Conservation (phyloP, 2,329 filamentous ascomycete species). For the Triangularia setosa region DNA sequence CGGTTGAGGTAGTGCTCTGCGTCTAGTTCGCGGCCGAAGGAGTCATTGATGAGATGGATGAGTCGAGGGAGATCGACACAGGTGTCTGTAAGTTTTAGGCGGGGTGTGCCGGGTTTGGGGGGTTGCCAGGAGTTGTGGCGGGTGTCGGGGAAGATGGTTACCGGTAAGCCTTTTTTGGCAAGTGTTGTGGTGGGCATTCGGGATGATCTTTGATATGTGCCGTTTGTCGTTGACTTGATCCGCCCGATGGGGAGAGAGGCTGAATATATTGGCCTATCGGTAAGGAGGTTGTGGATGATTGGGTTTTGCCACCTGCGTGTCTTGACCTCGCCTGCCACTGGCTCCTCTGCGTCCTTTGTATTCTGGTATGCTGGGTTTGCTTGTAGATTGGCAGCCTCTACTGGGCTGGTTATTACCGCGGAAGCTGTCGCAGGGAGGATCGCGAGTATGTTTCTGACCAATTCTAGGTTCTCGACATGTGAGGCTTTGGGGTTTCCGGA, state of each 20-base stretch:
- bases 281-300: conserved; percentile 90
- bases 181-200: conserved; percentile 62
- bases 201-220: conserved; percentile 13
- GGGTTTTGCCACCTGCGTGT: conserved; percentile 66
- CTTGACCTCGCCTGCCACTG: conserved; percentile 49
- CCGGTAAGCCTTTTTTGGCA: conserved; percentile 84
- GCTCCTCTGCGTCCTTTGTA: conserved; percentile 36
- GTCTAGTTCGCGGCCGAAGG: conserved; percentile 81
- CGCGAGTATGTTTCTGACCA: conserved; percentile 66
- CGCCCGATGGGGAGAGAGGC: conserved; percentile 79
- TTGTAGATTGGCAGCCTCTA: conserved; percentile 67
- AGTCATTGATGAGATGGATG: conserved; percentile 86
- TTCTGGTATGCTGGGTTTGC: conserved; percentile 29
- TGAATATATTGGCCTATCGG: conserved; percentile 88
- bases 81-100: conserved; percentile 71
- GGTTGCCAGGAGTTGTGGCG: conserved; percentile 63
- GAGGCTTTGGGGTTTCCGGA: conserved; percentile 16
- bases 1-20: conserved; percentile 76
- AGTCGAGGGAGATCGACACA: conserved; percentile 80
- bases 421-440: conserved; percentile 82
- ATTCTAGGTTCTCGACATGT: conserved; percentile 67
- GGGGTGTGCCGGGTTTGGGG: conserved; percentile 54
- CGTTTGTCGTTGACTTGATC: conserved; percentile 39
- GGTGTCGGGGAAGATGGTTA: conserved; percentile 77
- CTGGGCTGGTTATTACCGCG: conserved; percentile 80